phyloP scores from a whole-genome alignment of 1,139 yeast genomes.

The Diutina rugosa region DNA sequence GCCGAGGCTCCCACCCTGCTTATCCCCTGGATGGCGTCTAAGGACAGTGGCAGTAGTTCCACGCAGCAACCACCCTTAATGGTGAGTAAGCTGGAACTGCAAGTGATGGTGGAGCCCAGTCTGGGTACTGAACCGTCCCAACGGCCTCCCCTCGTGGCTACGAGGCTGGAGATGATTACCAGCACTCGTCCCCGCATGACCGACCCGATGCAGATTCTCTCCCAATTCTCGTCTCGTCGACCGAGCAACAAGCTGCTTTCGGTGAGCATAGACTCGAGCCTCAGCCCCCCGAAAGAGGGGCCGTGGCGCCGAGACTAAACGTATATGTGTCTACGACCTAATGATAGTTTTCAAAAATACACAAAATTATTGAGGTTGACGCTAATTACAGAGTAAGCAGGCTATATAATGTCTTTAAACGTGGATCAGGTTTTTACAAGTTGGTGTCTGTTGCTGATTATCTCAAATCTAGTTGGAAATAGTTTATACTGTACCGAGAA shows the following conservation, averaged over 20 bases:
- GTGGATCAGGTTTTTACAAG: too few species aligned
- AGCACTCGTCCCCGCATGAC: background rate
- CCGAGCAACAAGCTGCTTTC: background rate
- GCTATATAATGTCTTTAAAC: too few species aligned
- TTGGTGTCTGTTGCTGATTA: too few species aligned
- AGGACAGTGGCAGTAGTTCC: too few species aligned
- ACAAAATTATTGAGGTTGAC: too few species aligned
- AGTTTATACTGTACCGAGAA: too few species aligned
- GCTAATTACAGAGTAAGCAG: too few species aligned
- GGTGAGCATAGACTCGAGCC: background rate
- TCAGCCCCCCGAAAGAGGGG: background rate
- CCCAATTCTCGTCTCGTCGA: background rate
- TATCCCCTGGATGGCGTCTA: background rate
- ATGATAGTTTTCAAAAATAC: background rate
- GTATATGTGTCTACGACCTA: background rate
- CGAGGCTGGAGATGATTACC: background rate
- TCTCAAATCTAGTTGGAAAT: too few species aligned
- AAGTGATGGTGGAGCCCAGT: background rate
- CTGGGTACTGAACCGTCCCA: background rate
- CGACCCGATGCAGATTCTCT: background rate
- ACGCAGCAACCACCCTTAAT: background rate
- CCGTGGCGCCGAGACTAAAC: background rate
- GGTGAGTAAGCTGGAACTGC: background rate
- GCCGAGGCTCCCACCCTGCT: background rate
- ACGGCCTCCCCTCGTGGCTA: background rate